Evolutionary conservation across 1,284 basidiomycete species (phyloP), one percentile per base, ranked within the genome.

Genomic region (Schizopora paradoxa): DNA sequence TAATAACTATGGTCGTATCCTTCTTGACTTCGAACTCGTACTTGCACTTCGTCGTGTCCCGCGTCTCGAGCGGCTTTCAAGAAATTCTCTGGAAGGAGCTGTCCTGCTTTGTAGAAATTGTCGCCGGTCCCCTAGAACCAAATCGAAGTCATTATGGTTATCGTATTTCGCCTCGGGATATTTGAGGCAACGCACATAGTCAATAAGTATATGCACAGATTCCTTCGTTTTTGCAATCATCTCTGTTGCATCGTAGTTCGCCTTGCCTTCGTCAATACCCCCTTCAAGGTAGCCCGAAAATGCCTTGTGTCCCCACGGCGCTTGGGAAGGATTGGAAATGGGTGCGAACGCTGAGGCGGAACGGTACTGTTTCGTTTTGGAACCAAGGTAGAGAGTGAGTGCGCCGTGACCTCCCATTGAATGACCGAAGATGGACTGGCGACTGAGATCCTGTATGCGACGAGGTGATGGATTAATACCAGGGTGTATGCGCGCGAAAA

Each of bases 401-500:
- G 96, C 93, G 14, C 95, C 96, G 62, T 97, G 93, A 1, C 95
- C 94, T 49, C 95, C 95, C 94, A 93, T 64, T 26, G 80, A 86
- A 63, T 94, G 91, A 23, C 91, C 91, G 58, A 89, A 85, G 58
- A 95, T 82, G 18, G 86, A 90, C 61, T 81, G 76, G 41, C 83
- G 75, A 38, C 67, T 73, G 54, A 79, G 71, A 61, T 91, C 85
- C 82, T 86, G 52, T 13, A 26, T 16, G 13, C 11, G 44, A 32
- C 2, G 40, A 36, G 31, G 37, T 45, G 14, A 11, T 11, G 7
- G 34, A 37, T 27, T 53, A 37, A 39, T 19, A 43, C 32, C 19
- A 19, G 29, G 29, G 25, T n/a, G 29, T 44, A 31, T n/a, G n/a
- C n/a, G n/a, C n/a, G n/a, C n/a, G n/a, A n/a, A n/a, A n/a, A n/a